A percentile compares a stretch with the other conserved stretches of the same genome.
phyloP scores from a whole-genome alignment of 2,329 filamentous ascomycete genomes.

The Botrytis byssoidea region DNA sequence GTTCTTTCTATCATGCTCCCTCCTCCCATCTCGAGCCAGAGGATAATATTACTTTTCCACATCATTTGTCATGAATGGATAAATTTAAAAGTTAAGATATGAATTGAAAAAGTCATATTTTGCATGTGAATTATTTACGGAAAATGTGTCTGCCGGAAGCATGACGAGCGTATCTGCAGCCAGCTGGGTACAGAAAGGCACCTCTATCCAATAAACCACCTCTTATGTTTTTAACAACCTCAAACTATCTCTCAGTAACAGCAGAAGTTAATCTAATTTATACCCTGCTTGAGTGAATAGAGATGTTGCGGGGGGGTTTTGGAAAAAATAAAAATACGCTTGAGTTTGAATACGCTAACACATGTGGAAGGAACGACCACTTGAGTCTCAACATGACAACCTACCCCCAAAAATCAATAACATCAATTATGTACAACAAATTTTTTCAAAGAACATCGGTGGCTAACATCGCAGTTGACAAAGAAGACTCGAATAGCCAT shows the following conservation, averaged over 20 bases:
- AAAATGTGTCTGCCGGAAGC: background rate
- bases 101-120: background rate
- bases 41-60: background rate
- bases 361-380: background rate
- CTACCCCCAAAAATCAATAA: fast-evolving
- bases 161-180: background rate
- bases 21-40: background rate
- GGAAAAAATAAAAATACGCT: background rate
- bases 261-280: fast-evolving
- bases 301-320: background rate
- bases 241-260: background rate
- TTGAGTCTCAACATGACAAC: background rate
- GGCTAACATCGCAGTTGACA: background rate
- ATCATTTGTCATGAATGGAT: background rate
- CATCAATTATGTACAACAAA: background rate
- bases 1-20: background rate
- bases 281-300: background rate
- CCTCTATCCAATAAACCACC: background rate
- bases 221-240: background rate
- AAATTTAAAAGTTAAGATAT: fast-evolving
- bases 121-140: background rate
- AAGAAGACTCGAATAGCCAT: background rate
- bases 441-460: background rate
- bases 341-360: background rate
- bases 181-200: background rate